Evolutionary conservation across 768 basidiomycete species (phyloP).

Genomic region (Kwoniella sp.): DNA sequence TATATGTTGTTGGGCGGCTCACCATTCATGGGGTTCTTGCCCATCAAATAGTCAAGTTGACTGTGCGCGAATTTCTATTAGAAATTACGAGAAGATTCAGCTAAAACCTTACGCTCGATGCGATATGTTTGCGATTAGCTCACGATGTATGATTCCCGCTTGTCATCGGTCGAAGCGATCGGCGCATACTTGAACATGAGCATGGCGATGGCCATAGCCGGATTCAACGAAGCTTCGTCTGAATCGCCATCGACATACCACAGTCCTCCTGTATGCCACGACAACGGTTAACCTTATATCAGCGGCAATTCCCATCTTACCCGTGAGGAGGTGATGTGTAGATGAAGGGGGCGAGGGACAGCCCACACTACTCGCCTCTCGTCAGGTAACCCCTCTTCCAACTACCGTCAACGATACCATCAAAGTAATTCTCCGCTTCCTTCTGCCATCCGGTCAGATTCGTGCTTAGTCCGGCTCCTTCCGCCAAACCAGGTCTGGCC

Average conservation of each 20-base stretch:
- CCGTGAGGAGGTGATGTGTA: too few relatives aligned
- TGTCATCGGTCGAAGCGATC: slow-evolving; percentile 66
- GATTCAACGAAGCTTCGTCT: slow-evolving; percentile 71
- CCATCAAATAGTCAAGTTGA: slow-evolving; percentile 80
- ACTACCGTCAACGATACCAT: slow-evolving; percentile 66
- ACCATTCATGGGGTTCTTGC: slow-evolving; percentile 88
- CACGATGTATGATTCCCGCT: slow-evolving; percentile 67
- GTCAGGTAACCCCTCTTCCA: slow-evolving; percentile 64
- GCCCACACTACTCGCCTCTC: slow-evolving; percentile 62
- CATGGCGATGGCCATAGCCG: slow-evolving; percentile 85
- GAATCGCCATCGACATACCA: slow-evolving; percentile 83
- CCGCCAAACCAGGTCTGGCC: slow-evolving; percentile 61
- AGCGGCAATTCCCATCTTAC: slow-evolving; percentile 7
- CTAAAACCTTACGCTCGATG: too few relatives aligned
- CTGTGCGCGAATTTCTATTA: slow-evolving; percentile 68
- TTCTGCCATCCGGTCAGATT: slow-evolving; percentile 69
- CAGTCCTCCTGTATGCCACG: slow-evolving; percentile 66
- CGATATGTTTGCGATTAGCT: too few relatives aligned
- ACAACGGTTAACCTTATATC: background rate
- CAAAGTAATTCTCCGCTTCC: slow-evolving; percentile 75
- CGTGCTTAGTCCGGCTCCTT: slow-evolving; percentile 55
- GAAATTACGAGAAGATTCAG: too few relatives aligned
- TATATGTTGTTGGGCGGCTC: too few relatives aligned
- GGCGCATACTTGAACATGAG: slow-evolving; percentile 74
- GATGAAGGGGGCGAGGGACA: too few relatives aligned